Base-by-base conservation (phyloP, 164 flowering plant genomes). In the Nymphaea colorata region DNA sequence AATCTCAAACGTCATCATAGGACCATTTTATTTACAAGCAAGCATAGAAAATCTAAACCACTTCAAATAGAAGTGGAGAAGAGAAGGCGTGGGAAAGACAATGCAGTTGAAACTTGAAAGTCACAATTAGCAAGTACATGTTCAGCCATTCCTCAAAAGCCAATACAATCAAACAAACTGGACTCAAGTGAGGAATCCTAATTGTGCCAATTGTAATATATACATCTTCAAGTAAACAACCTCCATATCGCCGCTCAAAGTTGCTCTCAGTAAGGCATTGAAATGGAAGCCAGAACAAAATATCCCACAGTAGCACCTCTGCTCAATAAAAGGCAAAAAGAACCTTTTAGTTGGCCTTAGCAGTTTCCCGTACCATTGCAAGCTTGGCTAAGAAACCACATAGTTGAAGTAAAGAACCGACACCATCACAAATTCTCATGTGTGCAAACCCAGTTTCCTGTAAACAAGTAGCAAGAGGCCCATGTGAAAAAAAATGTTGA, bases 371-470 rank as follows among this genome's bases (percentile, higher is more conserved):
- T 64, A 76, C 96, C 3, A 84, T 45, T 18, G 92, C 75, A 72
- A 94, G 79, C 86, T 94, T 94, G 42, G 99, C 95, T 43, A 94
- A 76, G 65, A 94, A 91, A 68, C 99, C 99, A 76, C 82, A 85
- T 14, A 94, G 74, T 78, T 94, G 97, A 73, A 94, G 99, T 70
- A 83, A 82, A 41, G 99, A 94, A 55, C 99, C 99, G 64, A 94
- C 99, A 68, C 99, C 97, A 76, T 94, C 99, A 53, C 91, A 94
- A 68, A 94, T 91, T 80, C 99, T 88, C 97, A 94, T 94, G 80
- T 94, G 99, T 44, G 97, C 96, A 83, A 94, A 94, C 64, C 97
- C 99, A 64, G 96, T 91, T 83, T 94, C 98, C 98, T 93, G 84
- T 61, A 75, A 63, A 47, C 5, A 47, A 47, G 2, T 47, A 6